These are phyloP conservation scores for sorghum (Sorghum bicolor) DNA, from an alignment of 176 grass and related monocot species.

Conservation along the genomic window Sorghum_bicolor_NCBIv3 NC_012878.2:54667001-54667500, in stretches of 20 bases:
- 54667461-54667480: slow-evolving; percentile 7
- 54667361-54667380: background rate
- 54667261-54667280: slow-evolving; percentile 3
- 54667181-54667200: background rate
- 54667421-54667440: background rate
- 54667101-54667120: background rate
- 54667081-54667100: background rate
- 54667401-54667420: background rate
- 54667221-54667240: background rate
- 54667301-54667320: background rate
- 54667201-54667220: background rate
- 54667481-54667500: background rate
- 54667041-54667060: background rate
- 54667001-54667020: background rate
- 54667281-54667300: background rate
- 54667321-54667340: background rate
- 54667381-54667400: background rate
- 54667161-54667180: background rate
- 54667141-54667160: background rate
- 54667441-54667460: background rate
- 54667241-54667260: slow-evolving; percentile 18
- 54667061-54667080: background rate
- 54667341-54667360: background rate
- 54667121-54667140: background rate
- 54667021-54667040: background rate